These are phyloP conservation scores for Bryopsis sp. DNA, from an alignment of 139 green algal species.

Conservation along the genomic window DNA sequence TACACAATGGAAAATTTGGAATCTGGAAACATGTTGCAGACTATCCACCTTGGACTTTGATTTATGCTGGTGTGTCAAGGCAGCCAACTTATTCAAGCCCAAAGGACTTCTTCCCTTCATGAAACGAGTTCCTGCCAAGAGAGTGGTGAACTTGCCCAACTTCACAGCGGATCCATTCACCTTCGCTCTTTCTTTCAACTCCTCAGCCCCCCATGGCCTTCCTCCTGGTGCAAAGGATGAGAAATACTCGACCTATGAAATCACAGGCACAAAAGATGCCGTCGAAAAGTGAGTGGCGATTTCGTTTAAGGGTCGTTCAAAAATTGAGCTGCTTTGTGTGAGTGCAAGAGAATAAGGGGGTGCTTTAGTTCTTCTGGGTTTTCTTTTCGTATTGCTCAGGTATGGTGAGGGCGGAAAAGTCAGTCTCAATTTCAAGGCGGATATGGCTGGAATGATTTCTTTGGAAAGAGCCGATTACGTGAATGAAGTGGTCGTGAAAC, in stretches of 20 bases:
- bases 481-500: constrained; percentile 22
- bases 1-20: too few species aligned
- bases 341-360: too few species aligned
- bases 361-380: too few species aligned
- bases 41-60: too few species aligned
- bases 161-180: constrained; percentile 46
- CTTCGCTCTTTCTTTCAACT: constrained; percentile 56
- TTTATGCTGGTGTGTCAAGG: too few species aligned
- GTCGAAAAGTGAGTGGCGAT: constrained; percentile 21
- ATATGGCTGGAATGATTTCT: constrained; percentile 57
- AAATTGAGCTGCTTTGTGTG: too few species aligned
- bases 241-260: constrained; percentile 22
- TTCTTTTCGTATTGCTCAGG: constrained; percentile 16
- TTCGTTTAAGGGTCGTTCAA: too few species aligned
- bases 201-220: constrained; percentile 31
- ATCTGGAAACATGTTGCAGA: too few species aligned
- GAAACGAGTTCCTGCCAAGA: constrained; percentile 66
- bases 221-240: constrained; percentile 31
- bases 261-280: constrained; percentile 33
- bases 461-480: constrained; percentile 55
- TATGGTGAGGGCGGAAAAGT: constrained; percentile 45
- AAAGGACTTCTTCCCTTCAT: constrained; percentile 44
- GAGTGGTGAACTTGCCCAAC: constrained; percentile 42
- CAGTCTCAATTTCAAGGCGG: constrained; percentile 47
- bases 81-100: neutral